Evolutionary conservation across 192 early-diverging fungal genomes (phyloP), one percentile per base, ranked within the genome.

Genomic region (Lunasporangiospora selenospora): DNA sequence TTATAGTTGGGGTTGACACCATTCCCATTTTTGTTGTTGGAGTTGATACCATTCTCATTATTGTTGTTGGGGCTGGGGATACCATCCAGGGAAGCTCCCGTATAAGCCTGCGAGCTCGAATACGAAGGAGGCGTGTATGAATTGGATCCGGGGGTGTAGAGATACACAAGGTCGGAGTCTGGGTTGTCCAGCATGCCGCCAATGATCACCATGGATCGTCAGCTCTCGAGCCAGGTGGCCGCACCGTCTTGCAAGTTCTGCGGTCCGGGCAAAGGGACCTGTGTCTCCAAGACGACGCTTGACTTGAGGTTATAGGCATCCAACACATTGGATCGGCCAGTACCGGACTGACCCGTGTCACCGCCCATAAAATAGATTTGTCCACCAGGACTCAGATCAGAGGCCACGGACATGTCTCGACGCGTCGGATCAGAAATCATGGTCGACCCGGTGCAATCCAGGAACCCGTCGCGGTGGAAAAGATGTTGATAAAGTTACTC

Each of bases 281-380:
- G 50, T 18, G 59, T 52, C 31, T 62, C 48, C 8, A 49, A 62
- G 7, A 62, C 48, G 10, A 62, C 47, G 30, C 59, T 51, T 9
- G 59, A 62, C 26, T 51, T 37, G n/a, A 51, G 19, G 40, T 52
- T 62, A 40, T 62, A 62, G 18, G 52, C 43, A n/a, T 62, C 47
- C 16, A 62, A n/a, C 36, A 27, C 49, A 15, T 62, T 62, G 29
- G 48, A 51, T 1, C 39, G 59, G 33, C 59, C 49, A 43, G 59
- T 52, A 1, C 59, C 59, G 2, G 48, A n/a, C 38, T 49, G 47
- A 31, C 59, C 59, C 19, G 59, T 23, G 21, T 62, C 59, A 6
- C 48, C 47, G 18, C 59, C 59, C 23, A 62, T 62, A 19, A 62
- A 62, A 49, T 62, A 62, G 38, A 62, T 42, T 23, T 62, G 59